phyloP scores from a whole-genome alignment of 2,329 filamentous ascomycete genomes.

The Botrytis cinerea region DNA sequence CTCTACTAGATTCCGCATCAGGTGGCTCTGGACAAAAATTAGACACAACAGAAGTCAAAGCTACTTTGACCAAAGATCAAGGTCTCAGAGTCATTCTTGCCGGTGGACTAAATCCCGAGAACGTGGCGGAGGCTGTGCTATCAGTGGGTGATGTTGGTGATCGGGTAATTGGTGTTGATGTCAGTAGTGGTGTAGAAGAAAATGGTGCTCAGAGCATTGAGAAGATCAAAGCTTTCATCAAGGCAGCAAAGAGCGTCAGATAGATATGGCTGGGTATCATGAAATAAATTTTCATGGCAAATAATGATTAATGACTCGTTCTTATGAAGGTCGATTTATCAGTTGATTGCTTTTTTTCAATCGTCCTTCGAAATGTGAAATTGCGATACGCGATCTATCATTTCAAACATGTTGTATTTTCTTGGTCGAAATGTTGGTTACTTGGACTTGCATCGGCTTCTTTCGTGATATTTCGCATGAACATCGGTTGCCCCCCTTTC shows the following conservation, averaged over 20 bases:
- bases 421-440: background rate
- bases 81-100: constrained; percentile 79
- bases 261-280: constrained; percentile 24
- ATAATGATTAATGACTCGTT: constrained; percentile 9
- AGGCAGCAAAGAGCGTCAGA: constrained; percentile 61
- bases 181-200: constrained; percentile 90
- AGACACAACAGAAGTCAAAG: constrained; percentile 69
- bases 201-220: constrained; percentile 77
- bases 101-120: constrained; percentile 79
- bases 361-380: background rate
- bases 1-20: constrained; percentile 82
- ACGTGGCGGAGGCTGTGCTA: constrained; percentile 68
- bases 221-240: constrained; percentile 80
- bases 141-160: constrained; percentile 60
- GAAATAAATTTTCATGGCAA: background rate
- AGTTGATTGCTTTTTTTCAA: background rate
- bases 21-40: constrained; percentile 80
- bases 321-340: background rate
- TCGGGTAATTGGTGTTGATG: constrained; percentile 81
- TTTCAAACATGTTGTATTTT: background rate
- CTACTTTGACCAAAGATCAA: constrained; percentile 64
- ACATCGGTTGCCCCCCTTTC: background rate
- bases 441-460: background rate
- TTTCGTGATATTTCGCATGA: background rate
- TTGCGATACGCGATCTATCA: background rate